phyloP scores from a whole-genome alignment of 2,329 filamentous ascomycete species.

The Xylaria hypoxylon region DNA sequence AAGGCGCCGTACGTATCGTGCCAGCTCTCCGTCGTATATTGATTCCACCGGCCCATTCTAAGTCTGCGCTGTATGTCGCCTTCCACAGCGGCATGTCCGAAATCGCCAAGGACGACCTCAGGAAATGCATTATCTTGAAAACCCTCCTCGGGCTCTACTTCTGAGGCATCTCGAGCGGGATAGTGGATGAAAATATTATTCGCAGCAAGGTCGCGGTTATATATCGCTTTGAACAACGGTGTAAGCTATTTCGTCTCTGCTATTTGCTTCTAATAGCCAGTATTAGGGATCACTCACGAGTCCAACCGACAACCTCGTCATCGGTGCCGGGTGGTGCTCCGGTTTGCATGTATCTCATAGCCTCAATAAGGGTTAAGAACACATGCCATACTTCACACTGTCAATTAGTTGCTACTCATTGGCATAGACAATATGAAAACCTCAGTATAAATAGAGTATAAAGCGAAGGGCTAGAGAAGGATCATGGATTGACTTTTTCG shows the following conservation, averaged over 20 bases:
- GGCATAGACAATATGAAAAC: neutral
- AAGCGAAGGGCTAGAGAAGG: neutral
- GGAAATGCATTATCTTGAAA: slow-evolving; percentile 26
- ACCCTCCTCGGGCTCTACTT: neutral
- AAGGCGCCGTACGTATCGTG: slow-evolving; percentile 20
- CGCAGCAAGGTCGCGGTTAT: slow-evolving; percentile 1
- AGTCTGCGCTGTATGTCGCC: neutral
- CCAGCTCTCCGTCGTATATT: neutral
- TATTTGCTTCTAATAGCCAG: neutral
- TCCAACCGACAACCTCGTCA: slow-evolving; percentile 3
- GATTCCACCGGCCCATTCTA: neutral
- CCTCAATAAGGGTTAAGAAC: slow-evolving; percentile 27
- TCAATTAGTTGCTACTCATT: slow-evolving; percentile 2
- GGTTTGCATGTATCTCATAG: slow-evolving; percentile 24
- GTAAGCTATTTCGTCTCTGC: neutral
- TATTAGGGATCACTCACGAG: slow-evolving; percentile 14
- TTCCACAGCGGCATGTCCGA: neutral
- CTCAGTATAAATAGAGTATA: neutral
- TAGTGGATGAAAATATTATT: slow-evolving; percentile 30
- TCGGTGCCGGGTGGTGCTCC: slow-evolving; percentile 17
- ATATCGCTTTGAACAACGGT: slow-evolving; percentile 7
- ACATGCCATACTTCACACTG: slow-evolving; percentile 30
- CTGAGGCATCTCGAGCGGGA: neutral
- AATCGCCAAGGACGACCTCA: slow-evolving; percentile 23
- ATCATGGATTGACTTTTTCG: neutral